Conservation (phyloP, 441 rosid species). For the Euphorbia corollata region DNA sequence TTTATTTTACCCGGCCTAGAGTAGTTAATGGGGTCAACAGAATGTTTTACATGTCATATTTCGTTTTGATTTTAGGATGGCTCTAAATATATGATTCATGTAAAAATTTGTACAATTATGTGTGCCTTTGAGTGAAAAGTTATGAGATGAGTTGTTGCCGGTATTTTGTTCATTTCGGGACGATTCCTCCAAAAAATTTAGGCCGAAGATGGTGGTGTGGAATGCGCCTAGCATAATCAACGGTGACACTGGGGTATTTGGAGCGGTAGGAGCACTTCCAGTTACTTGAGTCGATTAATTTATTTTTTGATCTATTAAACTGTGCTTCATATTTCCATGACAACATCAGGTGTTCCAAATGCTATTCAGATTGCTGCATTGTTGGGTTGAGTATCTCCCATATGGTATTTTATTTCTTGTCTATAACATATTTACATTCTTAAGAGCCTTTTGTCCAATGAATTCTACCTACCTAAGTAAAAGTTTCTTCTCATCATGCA, state of each 20-base stretch:
- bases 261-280: constrained; percentile 93
- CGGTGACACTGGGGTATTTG: constrained; percentile 72
- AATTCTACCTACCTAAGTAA: too few species aligned
- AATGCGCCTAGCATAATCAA: constrained; percentile 92
- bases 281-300: constrained; percentile 33
- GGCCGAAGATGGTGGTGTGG: constrained; percentile 78
- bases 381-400: too few species aligned
- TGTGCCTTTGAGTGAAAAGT: neutral
- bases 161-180: constrained; percentile 35
- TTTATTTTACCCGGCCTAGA: too few species aligned
- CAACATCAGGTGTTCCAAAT: constrained; percentile 67
- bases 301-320: neutral
- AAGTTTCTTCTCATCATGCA: too few species aligned
- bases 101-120: neutral
- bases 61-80: too few species aligned
- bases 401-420: too few species aligned
- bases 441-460: too few species aligned
- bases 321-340: constrained; percentile 14
- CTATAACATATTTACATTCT: too few species aligned
- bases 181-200: constrained; percentile 77
- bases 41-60: too few species aligned
- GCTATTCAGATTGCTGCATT: constrained; percentile 77
- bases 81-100: too few species aligned
- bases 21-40: too few species aligned
- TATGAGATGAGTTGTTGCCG: neutral